A percentile compares a stretch with the other conserved stretches of the same genome.
These are phyloP conservation scores for Gossypium longicalyx DNA, from an alignment of 345 rosid species.

Conservation along the genomic window DNA sequence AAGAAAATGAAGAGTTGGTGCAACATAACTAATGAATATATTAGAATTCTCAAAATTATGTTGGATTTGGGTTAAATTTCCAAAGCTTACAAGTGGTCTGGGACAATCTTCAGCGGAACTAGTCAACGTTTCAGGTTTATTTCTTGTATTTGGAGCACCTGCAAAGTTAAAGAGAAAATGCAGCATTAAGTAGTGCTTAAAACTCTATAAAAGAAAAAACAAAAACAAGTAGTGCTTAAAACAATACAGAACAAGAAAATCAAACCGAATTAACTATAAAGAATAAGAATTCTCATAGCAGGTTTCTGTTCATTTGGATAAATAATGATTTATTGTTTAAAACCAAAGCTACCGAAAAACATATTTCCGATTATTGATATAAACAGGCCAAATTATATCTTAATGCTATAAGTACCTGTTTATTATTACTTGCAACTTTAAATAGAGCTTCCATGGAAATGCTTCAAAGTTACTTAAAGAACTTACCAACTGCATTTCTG, in stretches of 20 bases:
- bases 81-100: not conserved
- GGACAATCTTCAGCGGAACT: not conserved
- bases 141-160: conserved; percentile 37
- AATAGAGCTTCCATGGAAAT: not conserved
- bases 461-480: conserved; percentile 16
- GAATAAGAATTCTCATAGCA: not conserved
- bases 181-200: not conserved
- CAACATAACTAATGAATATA: too few relatives aligned
- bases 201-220: not conserved
- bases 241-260: not conserved
- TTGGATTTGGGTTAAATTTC: not conserved
- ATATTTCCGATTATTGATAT: not conserved
- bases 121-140: conserved; percentile 32
- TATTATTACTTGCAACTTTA: not conserved
- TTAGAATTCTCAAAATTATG: too few relatives aligned
- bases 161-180: conserved; percentile 20
- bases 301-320: not conserved
- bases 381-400: not conserved
- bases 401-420: not conserved
- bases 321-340: not conserved
- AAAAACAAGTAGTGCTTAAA: too few relatives aligned
- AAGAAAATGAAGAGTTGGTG: too few relatives aligned
- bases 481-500: conserved; percentile 46
- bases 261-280: not conserved
- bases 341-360: not conserved